Evolutionary conservation across 2,329 filamentous ascomycete genomes (phyloP), one percentile per base, ranked within the genome.

Genomic region (Coniochaeta ligniaria): DNA sequence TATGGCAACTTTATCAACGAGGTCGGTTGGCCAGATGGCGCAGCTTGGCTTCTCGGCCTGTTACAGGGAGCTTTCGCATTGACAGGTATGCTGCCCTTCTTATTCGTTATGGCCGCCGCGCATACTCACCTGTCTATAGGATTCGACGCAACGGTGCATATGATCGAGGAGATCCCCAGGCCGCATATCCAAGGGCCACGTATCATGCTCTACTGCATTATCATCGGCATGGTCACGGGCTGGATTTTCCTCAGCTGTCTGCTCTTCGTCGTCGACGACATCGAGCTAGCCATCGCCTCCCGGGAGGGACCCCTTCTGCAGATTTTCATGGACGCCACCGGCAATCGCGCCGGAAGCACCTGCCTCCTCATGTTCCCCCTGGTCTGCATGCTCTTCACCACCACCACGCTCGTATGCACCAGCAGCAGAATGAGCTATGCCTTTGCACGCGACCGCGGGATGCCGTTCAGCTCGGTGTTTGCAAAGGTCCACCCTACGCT

Each of bases 331-430:
- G 78, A 87, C 56, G 85, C 86, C 0, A 90, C 87, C 0, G 71
- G 75, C 26, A 89, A 73, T 73, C 80, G 81, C 57, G 84, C 82
- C 8, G 87, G 86, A 4, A 81, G 85, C 5, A 79, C 84, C 0
- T 88, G 85, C 61, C 75, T 89, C 20, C 75, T 89, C n/a, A 85
- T 90, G 76, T 88, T 89, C 59, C 85, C 86, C 0, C 72, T 89
- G 1, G 67, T 87, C 2, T 89, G 86, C 66, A 77, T 88, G 57
- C 73, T 87, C 2, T 88, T 90, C 67, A 85, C 86, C 1, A 82
- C 81, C 2, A 85, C 80, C 3, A 80, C 79, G 3, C 83, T 89
- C 66, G 84, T 89, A 83, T 87, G 86, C 0, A 89, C 86, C 0
- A 84, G 80, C 36, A 83, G 79, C 36, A 80, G 86, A 8, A 89